phyloP scores from a whole-genome alignment of 441 rosid genomes.

The Arabidopsis hybrid region DNA sequence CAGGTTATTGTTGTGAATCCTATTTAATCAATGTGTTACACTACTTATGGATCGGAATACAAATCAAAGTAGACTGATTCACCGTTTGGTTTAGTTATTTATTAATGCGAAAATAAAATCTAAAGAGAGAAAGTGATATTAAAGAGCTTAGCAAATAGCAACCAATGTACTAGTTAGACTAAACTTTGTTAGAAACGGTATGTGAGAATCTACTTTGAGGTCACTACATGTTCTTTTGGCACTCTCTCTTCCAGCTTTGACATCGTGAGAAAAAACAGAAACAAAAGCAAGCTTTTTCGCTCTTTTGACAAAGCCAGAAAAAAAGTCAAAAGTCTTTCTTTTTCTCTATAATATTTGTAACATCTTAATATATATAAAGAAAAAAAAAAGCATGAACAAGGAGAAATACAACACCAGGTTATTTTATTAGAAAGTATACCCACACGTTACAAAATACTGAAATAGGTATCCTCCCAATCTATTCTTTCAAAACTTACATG shows the following conservation, averaged over 20 bases:
- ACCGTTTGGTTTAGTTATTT: no score
- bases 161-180: no score
- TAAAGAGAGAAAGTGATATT: no score
- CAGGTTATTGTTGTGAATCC: background rate
- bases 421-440: conserved; percentile 7
- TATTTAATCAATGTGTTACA: background rate
- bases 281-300: no score
- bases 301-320: background rate
- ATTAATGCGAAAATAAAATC: no score
- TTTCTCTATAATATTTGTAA: background rate
- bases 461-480: conserved; percentile 1
- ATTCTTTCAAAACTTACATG: conserved; percentile 19
- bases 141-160: no score
- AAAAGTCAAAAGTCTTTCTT: background rate
- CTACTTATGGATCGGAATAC: no score
- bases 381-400: background rate
- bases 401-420: background rate
- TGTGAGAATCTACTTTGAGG: no score
- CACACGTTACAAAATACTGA: conserved; percentile 8
- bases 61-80: no score
- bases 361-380: background rate
- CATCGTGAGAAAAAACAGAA: background rate
- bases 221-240: background rate
- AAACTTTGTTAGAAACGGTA: no score
- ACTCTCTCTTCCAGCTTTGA: background rate